phyloP scores from a whole-genome alignment of 495 filamentous ascomycete species.

The Talaromyces nanjingensis region DNA sequence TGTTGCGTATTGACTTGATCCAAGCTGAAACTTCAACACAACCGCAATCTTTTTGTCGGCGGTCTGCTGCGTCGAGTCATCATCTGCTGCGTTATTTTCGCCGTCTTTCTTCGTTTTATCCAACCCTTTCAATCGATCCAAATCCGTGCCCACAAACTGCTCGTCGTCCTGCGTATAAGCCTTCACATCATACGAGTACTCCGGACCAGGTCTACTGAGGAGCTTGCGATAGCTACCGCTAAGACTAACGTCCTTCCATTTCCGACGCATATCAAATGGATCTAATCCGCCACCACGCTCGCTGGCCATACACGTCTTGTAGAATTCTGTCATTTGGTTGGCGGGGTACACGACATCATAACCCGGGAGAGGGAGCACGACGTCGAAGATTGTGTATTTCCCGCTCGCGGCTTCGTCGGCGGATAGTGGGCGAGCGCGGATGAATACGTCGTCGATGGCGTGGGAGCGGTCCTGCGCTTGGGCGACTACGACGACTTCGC shows the following conservation, averaged over 20 bases:
- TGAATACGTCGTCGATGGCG: conserved; percentile 53
- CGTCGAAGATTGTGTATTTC: conserved; percentile 74
- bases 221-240: conserved; percentile 82
- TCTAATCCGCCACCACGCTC: conserved; percentile 69
- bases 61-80: background rate
- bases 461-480: conserved; percentile 48
- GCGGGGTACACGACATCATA: conserved; percentile 81
- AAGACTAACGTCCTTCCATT: conserved; percentile 79
- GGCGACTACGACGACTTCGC: conserved; percentile 59
- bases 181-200: conserved; percentile 60
- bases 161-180: conserved; percentile 63
- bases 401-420: conserved; percentile 73
- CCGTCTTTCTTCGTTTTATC: conserved; percentile 11
- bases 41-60: conserved; percentile 59
- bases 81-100: background rate
- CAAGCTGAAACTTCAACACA: conserved; percentile 77
- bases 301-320: conserved; percentile 74
- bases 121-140: conserved; percentile 43
- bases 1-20: conserved; percentile 86
- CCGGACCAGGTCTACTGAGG: conserved; percentile 53
- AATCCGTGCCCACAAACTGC: conserved; percentile 81
- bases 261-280: conserved; percentile 80
- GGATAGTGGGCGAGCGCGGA: conserved; percentile 67
- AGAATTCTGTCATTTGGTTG: conserved; percentile 76
- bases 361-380: conserved; percentile 92